Evolutionary conservation across 495 filamentous ascomycete species (phyloP).

Genomic region (Beverwykella pulmonaria): DNA sequence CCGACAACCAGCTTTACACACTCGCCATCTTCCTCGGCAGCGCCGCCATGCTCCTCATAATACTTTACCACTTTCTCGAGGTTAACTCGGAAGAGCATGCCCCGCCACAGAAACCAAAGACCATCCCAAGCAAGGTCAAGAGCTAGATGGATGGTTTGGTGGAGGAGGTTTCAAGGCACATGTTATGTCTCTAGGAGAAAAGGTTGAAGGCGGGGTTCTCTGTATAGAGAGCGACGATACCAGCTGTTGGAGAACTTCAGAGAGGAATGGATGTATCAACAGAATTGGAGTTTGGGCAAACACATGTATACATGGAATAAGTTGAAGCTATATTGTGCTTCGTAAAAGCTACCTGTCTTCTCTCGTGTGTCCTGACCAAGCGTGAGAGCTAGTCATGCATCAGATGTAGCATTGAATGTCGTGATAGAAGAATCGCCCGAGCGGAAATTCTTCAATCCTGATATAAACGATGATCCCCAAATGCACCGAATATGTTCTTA

Average conservation of each 20-base stretch:
- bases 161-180: neutral
- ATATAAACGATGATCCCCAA: no score
- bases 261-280: neutral
- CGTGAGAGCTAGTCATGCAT: no score
- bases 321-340: neutral
- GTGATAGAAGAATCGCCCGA: no score
- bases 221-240: no score
- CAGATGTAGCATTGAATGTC: no score
- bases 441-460: no score
- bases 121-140: constrained; percentile 34
- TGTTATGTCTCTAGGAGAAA: neutral
- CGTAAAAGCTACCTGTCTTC: neutral
- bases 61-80: constrained; percentile 96
- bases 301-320: neutral
- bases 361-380: neutral
- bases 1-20: constrained; percentile 51
- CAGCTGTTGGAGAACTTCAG: neutral
- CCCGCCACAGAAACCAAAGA: constrained; percentile 34
- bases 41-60: constrained; percentile 87
- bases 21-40: constrained; percentile 94
- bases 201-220: no score
- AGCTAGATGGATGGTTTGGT: constrained; percentile 19
- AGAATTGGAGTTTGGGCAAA: neutral
- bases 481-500: no score
- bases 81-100: constrained; percentile 75